phyloP scores from a whole-genome alignment of 2,329 filamentous ascomycete genomes.

The Calonectria crousiana region DNA sequence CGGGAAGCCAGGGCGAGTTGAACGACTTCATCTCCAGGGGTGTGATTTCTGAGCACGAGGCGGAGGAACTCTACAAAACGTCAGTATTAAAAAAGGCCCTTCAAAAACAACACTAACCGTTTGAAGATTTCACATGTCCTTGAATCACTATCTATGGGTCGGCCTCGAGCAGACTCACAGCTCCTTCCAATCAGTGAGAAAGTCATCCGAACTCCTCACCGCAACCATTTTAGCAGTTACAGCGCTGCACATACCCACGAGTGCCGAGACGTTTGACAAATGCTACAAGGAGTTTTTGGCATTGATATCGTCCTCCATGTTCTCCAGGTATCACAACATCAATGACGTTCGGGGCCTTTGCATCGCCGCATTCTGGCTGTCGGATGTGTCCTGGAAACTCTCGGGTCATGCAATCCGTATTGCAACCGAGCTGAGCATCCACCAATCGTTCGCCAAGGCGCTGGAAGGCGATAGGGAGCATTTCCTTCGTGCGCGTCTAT shows the following conservation, averaged over 20 bases:
- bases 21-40: conserved; percentile 32
- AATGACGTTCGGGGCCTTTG: conserved; percentile 71
- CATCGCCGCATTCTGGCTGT: conserved; percentile 73
- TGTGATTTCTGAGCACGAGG: conserved; percentile 28
- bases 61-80: conserved; percentile 31
- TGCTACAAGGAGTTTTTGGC: conserved; percentile 70
- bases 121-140: conserved; percentile 24
- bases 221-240: conserved; percentile 70
- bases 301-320: conserved; percentile 68
- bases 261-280: conserved; percentile 53
- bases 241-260: conserved; percentile 68
- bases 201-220: conserved; percentile 67
- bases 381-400: conserved; percentile 71
- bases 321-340: conserved; percentile 67
- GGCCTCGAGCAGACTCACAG: conserved; percentile 46
- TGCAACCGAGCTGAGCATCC: conserved; percentile 67
- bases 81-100: neutral
- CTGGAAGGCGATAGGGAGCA: conserved; percentile 60
- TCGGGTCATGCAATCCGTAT: conserved; percentile 70
- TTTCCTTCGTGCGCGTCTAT: conserved; percentile 67
- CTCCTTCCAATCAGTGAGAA: conserved; percentile 62
- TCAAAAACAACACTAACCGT: neutral
- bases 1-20: conserved; percentile 27
- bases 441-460: conserved; percentile 64
- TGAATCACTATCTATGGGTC: conserved; percentile 35